Base-by-base conservation (phyloP, 1,284 basidiomycete species). In the Ceratobasidium sp. region DNA sequence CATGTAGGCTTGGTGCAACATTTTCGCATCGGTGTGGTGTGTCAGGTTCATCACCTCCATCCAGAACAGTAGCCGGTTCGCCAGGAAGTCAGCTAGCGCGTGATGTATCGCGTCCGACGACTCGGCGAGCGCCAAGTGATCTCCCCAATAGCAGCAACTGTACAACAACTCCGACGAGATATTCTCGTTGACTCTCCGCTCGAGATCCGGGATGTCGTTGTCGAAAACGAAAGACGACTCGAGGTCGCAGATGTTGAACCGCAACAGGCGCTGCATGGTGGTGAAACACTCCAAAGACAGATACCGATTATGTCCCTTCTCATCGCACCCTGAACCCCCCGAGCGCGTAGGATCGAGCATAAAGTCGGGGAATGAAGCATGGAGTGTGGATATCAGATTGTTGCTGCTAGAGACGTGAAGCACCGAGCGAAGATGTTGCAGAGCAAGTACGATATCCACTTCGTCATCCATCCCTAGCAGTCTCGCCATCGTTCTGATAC, bases 201-300 rank as follows among this genome's bases (percentile, higher is more conserved):
- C 24, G 24, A 56, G 53, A 31, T 29, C 53, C 2, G n/a, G 15
- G 6, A 56, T 31, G 15, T 56, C 24, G 8, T 27, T 14, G 15
- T 56, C 53, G 1, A 6, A 6, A n/a, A 56, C 14, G 24, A 24
- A 56, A 6, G 53, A 56, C 22, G 53, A 56, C 19, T 56, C 53
- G 7, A 56, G 24, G n/a, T 56, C 8, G 29, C 53, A 56, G 53
- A 56, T 56, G 24, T 56, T 56, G 24, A 56, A 56, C 53, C 24
- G 53, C 53, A 31, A 24, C 36, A 41, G 11, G 11, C 36, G 11
- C 36, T 41, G 36, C 36, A 41, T 41, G 36, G 36, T 41, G 11
- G 36, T 41, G 22, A 56, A 56, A 29, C 54, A 56, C 29, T 24
- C 14, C 15, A n/a, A 24, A 5, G 54, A 7, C 5, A 56, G 54